Conservation (phyloP, 2,329 filamentous ascomycete species). For the Diaporthe vaccinii region DNA sequence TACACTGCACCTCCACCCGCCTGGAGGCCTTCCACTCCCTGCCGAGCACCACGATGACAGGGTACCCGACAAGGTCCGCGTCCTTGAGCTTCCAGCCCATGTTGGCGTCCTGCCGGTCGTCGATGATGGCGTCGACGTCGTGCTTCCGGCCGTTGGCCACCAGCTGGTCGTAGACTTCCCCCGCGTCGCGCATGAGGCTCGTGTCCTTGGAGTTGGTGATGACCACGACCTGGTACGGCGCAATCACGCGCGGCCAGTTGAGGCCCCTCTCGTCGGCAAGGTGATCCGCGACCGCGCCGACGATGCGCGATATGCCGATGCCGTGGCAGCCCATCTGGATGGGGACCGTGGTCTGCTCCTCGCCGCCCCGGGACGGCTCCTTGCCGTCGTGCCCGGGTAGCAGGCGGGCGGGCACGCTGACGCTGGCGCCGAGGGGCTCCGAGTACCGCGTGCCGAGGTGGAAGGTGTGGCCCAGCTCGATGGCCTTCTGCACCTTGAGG, state of each 20-base stretch:
- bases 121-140: slow-evolving; percentile 75
- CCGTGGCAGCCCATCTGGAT: slow-evolving; percentile 98
- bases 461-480: slow-evolving; percentile 96
- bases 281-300: slow-evolving; percentile 86
- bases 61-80: slow-evolving; percentile 91
- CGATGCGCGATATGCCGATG: slow-evolving; percentile 91
- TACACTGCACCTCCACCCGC: slow-evolving; percentile 84
- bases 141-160: slow-evolving; percentile 37
- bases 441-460: slow-evolving; percentile 93
- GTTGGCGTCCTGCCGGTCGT: slow-evolving; percentile 74
- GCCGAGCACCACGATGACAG: slow-evolving; percentile 84
- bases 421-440: slow-evolving; percentile 75
- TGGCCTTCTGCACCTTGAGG: slow-evolving; percentile 77
- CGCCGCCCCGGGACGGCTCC: neutral
- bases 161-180: slow-evolving; percentile 75
- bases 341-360: slow-evolving; percentile 55
- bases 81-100: slow-evolving; percentile 91
- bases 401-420: slow-evolving; percentile 59
- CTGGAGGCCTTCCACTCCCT: slow-evolving; percentile 72
- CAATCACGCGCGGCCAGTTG: slow-evolving; percentile 89
- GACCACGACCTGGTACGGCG: slow-evolving; percentile 84
- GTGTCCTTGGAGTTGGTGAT: slow-evolving; percentile 61
- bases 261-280: slow-evolving; percentile 80
- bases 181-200: slow-evolving; percentile 61
- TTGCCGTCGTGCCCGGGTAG: slow-evolving; percentile 37